Percentiles rank a stretch among this genome's conserved stretches.
Evolutionary conservation across 1,284 basidiomycete species (phyloP).

Genomic region (Athelia sp.): DNA sequence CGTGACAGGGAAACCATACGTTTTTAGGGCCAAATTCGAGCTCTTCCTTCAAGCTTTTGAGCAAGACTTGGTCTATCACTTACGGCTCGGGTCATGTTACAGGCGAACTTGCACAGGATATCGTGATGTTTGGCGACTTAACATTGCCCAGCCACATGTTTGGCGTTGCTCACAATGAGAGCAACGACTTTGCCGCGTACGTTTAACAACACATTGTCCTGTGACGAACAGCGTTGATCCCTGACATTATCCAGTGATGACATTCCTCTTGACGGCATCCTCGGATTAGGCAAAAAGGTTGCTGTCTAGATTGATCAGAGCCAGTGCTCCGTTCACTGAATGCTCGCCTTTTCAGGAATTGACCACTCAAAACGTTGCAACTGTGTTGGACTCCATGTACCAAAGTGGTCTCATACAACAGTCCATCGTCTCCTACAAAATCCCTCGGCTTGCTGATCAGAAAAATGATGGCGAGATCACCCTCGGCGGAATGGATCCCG

Average conservation of each 20-base stretch:
- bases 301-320: no score
- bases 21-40: constrained; percentile 59
- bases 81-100: constrained; percentile 71
- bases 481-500: constrained; percentile 58
- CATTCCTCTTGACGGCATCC: constrained; percentile 57
- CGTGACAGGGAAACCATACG: constrained; percentile 49
- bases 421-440: constrained; percentile 62
- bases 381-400: constrained; percentile 60
- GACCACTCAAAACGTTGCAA: constrained; percentile 48
- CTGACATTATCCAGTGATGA: constrained; percentile 17
- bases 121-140: constrained; percentile 59
- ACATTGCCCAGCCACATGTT: constrained; percentile 54
- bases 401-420: constrained; percentile 42
- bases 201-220: no score
- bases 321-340: neutral
- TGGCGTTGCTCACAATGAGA: constrained; percentile 53
- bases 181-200: constrained; percentile 39
- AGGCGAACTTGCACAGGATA: constrained; percentile 61
- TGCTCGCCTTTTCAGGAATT: constrained; percentile 29
- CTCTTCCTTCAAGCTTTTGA: constrained; percentile 50
- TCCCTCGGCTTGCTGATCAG: constrained; percentile 55
- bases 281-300: constrained; percentile 34
- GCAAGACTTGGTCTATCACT: constrained; percentile 52
- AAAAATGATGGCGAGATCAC: constrained; percentile 64
- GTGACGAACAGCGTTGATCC: no score